phyloP scores from a whole-genome alignment of 176 grass and related monocot genomes.

The Olyra latifolia region DNA sequence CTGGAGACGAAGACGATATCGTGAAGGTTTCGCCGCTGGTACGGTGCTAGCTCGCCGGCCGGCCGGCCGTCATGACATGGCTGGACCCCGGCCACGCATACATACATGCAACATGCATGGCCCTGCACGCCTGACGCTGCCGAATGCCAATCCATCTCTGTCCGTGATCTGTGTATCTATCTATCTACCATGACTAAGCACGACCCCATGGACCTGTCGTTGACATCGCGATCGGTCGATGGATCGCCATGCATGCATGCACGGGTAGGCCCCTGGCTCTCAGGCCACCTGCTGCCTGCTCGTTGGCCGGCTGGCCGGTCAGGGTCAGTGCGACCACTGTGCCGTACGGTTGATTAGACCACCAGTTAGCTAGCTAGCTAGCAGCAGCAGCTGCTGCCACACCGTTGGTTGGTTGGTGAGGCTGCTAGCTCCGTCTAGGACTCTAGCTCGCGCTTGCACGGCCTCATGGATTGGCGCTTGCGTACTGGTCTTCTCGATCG shows the following conservation, averaged over 20 bases:
- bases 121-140: too few relatives aligned
- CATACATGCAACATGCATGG: too few relatives aligned
- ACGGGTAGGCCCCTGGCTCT: not conserved
- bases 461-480: not conserved
- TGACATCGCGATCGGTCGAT: conserved; percentile 11
- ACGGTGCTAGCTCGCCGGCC: too few relatives aligned
- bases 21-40: not conserved
- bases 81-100: too few relatives aligned
- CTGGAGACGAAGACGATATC: not conserved
- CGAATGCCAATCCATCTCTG: too few relatives aligned
- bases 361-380: not conserved
- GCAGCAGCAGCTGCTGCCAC: not conserved
- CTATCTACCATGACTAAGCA: not conserved
- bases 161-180: not conserved
- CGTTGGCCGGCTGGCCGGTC: conserved; percentile 1
- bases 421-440: not conserved
- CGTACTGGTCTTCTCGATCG: not conserved
- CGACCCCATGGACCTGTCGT: conserved; percentile 15
- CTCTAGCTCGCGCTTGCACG: not conserved
- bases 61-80: too few relatives aligned
- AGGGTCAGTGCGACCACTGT: conserved; percentile 6
- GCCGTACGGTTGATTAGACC: not conserved
- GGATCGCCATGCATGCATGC: not conserved
- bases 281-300: not conserved
- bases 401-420: not conserved